These are phyloP conservation scores for Tricholoma furcatifolium DNA, from an alignment of 768 basidiomycete species.

Conservation along the genomic window DNA sequence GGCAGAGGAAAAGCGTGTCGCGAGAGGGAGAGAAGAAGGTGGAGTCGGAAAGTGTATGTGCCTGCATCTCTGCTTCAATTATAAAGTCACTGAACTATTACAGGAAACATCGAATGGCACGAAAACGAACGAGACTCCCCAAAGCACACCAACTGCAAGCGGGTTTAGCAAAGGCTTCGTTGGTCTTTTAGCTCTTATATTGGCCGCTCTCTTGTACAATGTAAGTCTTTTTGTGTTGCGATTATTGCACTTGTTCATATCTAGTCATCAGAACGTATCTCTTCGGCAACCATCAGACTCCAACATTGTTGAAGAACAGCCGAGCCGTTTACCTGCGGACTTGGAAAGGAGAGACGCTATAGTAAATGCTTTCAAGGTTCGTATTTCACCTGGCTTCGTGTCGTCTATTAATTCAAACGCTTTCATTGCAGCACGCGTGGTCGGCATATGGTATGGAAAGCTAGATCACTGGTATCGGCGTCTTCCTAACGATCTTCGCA, in stretches of 20 bases:
- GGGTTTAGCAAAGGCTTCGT: conserved; percentile 5
- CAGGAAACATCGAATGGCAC: not conserved
- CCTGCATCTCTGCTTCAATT: not conserved
- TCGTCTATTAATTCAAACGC: conserved; percentile 3
- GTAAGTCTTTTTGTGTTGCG: not conserved
- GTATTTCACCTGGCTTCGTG: conserved; percentile 15
- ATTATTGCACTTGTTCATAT: not conserved
- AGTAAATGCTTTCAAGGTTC: conserved; percentile 77
- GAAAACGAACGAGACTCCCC: not conserved
- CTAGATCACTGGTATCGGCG: not conserved
- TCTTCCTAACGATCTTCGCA: conserved; percentile 26
- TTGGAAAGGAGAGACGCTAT: conserved; percentile 63
- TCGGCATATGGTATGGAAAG: conserved; percentile 60
- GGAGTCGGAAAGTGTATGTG: not conserved
- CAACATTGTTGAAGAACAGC: not conserved
- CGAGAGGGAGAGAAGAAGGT: conserved; percentile 2
- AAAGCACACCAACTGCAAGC: not conserved
- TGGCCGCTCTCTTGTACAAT: conserved; percentile 13
- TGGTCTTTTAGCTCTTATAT: conserved; percentile 6
- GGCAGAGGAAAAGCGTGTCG: conserved; percentile 8
- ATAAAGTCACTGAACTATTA: not conserved
- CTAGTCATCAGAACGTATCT: not conserved
- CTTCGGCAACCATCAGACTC: not conserved
- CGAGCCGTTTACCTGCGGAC: conserved; percentile 42
- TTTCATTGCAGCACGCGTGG: conserved; percentile 73